Conservation (phyloP, 2,329 filamentous ascomycete genomes). For the Furcasterigmium sp. region DNA sequence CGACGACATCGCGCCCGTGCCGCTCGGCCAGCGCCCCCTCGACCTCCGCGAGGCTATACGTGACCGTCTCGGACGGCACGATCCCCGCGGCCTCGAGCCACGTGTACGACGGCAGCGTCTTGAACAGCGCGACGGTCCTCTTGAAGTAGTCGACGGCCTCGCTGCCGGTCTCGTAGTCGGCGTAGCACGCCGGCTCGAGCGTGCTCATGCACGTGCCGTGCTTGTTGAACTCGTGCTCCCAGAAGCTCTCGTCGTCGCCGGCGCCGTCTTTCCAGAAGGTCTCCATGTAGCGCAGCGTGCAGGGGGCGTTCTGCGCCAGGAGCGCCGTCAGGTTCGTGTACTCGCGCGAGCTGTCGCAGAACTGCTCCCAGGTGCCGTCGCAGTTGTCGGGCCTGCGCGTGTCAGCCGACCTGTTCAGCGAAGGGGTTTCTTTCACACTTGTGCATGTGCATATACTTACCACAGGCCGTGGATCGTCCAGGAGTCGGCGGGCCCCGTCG, state of each 20-base stretch:
- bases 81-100: conserved; percentile 58
- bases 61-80: conserved; percentile 44
- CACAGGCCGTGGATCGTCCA: conserved; percentile 73
- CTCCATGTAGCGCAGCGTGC: conserved; percentile 61
- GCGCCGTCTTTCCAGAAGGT: conserved; percentile 67
- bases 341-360: conserved; percentile 55
- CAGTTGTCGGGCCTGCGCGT: conserved; percentile 55
- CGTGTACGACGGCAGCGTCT: conserved; percentile 59
- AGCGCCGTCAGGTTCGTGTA: conserved; percentile 64
- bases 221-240: conserved; percentile 72
- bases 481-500: conserved; percentile 59
- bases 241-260: conserved; percentile 59
- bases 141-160: conserved; percentile 68
- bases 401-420: too few relatives aligned
- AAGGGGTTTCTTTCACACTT: too few relatives aligned
- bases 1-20: conserved; percentile 49
- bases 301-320: conserved; percentile 47
- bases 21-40: conserved; percentile 50
- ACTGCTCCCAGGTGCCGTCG: conserved; percentile 63
- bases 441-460: conserved; percentile 1
- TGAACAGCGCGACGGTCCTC: conserved; percentile 60
- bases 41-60: conserved; percentile 55
- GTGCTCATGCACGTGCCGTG: conserved; percentile 72
- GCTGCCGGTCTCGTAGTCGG: conserved; percentile 50
- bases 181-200: conserved; percentile 62